Conservation (phyloP, 495 filamentous ascomycete genomes). For the Neurospora sp. region DNA sequence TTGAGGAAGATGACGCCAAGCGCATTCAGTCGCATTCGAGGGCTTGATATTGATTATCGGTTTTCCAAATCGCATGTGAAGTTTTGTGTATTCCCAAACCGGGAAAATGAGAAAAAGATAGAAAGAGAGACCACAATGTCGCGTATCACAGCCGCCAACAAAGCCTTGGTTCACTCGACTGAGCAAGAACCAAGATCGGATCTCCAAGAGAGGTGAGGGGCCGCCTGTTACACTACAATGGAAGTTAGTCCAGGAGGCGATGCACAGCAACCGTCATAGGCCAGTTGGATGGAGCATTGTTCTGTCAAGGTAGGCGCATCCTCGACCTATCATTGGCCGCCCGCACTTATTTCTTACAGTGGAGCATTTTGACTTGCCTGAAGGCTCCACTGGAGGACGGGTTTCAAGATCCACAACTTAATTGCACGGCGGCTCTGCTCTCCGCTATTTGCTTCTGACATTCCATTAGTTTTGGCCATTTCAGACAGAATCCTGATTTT, state of each 20-base stretch:
- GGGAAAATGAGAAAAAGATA: not conserved
- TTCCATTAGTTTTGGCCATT: not conserved
- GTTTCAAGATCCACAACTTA: not conserved
- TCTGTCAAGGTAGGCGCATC: not conserved
- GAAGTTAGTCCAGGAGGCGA: slow-evolving; percentile 2
- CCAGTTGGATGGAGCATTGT: not conserved
- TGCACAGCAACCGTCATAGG: not conserved
- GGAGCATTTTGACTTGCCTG: not conserved
- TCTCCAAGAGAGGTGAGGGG: slow-evolving; percentile 1
- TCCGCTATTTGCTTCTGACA: not conserved
- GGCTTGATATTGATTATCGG: not conserved
- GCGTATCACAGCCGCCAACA: not conserved
- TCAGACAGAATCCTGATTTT: not conserved
- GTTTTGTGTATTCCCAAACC: not conserved
- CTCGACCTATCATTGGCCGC: not conserved
- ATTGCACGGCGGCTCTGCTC: not conserved
- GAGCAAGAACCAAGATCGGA: not conserved
- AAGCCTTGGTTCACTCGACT: not conserved
- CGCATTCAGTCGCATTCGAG: not conserved
- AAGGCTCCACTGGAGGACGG: not conserved
- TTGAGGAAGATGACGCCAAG: not conserved
- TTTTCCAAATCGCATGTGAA: not conserved
- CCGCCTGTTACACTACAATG: not conserved
- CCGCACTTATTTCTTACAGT: not conserved
- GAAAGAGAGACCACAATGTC: not conserved